phyloP scores from a whole-genome alignment of 352 stramenopile genomes.

The Globisporangium paddicum region DNA sequence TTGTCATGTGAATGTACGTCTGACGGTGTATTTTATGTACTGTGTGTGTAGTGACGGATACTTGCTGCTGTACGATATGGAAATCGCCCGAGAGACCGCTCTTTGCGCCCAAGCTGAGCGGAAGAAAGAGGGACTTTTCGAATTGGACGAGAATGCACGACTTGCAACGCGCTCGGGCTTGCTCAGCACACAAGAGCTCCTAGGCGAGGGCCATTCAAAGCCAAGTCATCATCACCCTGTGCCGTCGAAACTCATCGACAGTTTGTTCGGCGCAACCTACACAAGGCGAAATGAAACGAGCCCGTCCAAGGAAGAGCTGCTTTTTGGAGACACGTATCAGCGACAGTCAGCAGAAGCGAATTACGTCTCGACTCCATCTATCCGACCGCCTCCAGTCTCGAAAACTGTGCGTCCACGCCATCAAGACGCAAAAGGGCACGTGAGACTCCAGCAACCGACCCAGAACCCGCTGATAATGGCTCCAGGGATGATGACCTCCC shows the following conservation, averaged over 20 bases:
- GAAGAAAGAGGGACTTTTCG: slow-evolving; percentile 34
- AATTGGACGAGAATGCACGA: slow-evolving; percentile 35
- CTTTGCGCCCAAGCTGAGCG: slow-evolving; percentile 26
- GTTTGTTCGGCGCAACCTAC: slow-evolving; percentile 52
- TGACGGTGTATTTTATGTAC: background rate
- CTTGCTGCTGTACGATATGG: slow-evolving; percentile 77
- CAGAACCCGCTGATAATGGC: slow-evolving; percentile 5
- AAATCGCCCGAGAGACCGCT: slow-evolving; percentile 66
- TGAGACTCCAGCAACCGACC: background rate
- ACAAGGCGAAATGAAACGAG: slow-evolving; percentile 10
- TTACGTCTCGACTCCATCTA: background rate
- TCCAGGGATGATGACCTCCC: slow-evolving; percentile 1
- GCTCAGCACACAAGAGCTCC: background rate
- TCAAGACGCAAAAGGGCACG: background rate
- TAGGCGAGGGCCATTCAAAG: background rate
- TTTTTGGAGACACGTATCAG: background rate
- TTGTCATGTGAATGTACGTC: too few relatives aligned
- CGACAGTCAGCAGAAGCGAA: background rate
- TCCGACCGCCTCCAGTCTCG: background rate
- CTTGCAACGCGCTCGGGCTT: slow-evolving; percentile 41
- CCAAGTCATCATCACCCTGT: slow-evolving; percentile 34
- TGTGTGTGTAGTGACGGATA: slow-evolving; percentile 52
- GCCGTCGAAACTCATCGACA: slow-evolving; percentile 66
- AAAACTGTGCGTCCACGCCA: background rate
- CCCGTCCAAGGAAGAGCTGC: background rate